phyloP scores from a whole-genome alignment of 495 filamentous ascomycete genomes.

The Aspergillus indologenus region DNA sequence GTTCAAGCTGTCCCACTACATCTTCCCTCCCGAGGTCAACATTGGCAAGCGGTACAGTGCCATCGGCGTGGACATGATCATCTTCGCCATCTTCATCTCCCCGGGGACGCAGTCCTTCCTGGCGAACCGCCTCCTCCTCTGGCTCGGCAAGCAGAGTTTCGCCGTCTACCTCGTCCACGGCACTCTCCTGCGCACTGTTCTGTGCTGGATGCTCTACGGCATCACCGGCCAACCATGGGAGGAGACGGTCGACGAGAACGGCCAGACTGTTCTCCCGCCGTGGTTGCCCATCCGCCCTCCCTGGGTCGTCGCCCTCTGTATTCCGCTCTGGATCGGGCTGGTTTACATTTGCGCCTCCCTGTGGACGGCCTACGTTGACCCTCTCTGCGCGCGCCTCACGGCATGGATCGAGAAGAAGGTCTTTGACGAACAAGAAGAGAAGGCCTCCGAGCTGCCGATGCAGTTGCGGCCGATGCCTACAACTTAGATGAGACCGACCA shows the following conservation, averaged over 20 bases:
- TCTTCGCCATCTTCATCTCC: slow-evolving; percentile 57
- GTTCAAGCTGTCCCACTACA: slow-evolving; percentile 40
- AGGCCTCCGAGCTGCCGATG: slow-evolving; percentile 39
- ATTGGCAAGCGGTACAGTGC: slow-evolving; percentile 52
- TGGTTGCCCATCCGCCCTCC: slow-evolving; percentile 38
- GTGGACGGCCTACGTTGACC: slow-evolving; percentile 66
- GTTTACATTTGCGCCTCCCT: slow-evolving; percentile 56
- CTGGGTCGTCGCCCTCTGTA: slow-evolving; percentile 45
- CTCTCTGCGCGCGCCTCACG: slow-evolving; percentile 59
- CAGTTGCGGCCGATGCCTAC: slow-evolving; percentile 13
- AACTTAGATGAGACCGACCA: not conserved
- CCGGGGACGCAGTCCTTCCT: slow-evolving; percentile 53
- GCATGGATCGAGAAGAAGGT: slow-evolving; percentile 54
- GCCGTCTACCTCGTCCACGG: slow-evolving; percentile 69
- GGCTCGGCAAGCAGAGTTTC: slow-evolving; percentile 66
- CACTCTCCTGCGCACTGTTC: slow-evolving; percentile 57
- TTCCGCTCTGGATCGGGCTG: slow-evolving; percentile 56
- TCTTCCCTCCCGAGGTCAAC: slow-evolving; percentile 56
- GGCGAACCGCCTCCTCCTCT: slow-evolving; percentile 55
- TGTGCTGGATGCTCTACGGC: slow-evolving; percentile 65
- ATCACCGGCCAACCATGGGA: slow-evolving; percentile 49
- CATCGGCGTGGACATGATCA: slow-evolving; percentile 56
- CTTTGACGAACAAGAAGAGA: slow-evolving; percentile 49
- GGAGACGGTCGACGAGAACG: slow-evolving; percentile 47
- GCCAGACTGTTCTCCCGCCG: slow-evolving; percentile 35